phyloP scores from a whole-genome alignment of 2,329 filamentous ascomycete species.

The Nemania sp. region DNA sequence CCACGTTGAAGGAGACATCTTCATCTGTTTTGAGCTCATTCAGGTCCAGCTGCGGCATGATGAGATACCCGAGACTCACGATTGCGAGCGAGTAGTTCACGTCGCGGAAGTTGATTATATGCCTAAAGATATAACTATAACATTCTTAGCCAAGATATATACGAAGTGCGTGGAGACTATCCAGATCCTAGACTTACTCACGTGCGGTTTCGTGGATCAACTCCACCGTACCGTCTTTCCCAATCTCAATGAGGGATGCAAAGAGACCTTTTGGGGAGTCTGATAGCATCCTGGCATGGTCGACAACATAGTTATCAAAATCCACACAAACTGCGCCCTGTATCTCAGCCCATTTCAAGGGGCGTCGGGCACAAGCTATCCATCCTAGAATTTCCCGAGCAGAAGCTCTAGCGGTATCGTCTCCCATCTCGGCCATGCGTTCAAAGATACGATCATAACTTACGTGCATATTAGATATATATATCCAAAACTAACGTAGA shows the following conservation, averaged over 20 bases:
- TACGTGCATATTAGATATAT: background rate
- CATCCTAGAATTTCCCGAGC: conserved; percentile 50
- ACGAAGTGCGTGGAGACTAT: background rate
- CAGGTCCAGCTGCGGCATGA: conserved; percentile 41
- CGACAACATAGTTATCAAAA: conserved; percentile 43
- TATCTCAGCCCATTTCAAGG: conserved; percentile 54
- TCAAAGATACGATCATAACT: conserved; percentile 47
- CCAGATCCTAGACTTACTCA: conserved; percentile 41
- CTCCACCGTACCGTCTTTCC: conserved; percentile 45
- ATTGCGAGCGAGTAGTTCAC: conserved; percentile 44
- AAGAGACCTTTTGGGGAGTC: conserved; percentile 50
- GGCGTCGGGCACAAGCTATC: conserved; percentile 51
- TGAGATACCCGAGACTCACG: conserved; percentile 45
- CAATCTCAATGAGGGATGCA: conserved; percentile 50
- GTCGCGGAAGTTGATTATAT: conserved; percentile 26
- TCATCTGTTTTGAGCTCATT: conserved; percentile 14
- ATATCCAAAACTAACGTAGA: background rate
- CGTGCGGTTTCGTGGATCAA: conserved; percentile 53
- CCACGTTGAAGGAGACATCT: conserved; percentile 31
- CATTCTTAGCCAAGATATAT: background rate
- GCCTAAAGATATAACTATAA: conserved; percentile 31
- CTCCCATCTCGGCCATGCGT: conserved; percentile 39
- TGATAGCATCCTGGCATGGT: conserved; percentile 44
- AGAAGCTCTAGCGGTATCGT: conserved; percentile 24
- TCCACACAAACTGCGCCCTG: conserved; percentile 51